Conservation (phyloP, 2,329 filamentous ascomycete genomes). For the Fusarium graminum region DNA sequence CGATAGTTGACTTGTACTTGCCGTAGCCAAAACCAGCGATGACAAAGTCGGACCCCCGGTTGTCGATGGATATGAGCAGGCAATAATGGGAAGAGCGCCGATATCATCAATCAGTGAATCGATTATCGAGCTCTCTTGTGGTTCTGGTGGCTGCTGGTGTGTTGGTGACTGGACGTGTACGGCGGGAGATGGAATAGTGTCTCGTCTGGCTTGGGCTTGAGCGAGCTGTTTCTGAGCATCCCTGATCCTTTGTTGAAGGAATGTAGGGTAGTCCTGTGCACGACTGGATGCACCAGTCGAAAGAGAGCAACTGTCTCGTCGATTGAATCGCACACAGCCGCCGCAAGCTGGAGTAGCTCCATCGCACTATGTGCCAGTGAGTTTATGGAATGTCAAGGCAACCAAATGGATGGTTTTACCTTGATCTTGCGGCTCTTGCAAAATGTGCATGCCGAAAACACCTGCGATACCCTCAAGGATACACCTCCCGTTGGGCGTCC, state of each 20-base stretch:
- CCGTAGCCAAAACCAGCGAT: constrained; percentile 10
- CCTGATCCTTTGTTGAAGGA: constrained; percentile 13
- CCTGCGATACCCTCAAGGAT: constrained; percentile 12
- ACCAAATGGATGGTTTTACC: fast-evolving
- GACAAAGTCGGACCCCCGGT: constrained; percentile 6
- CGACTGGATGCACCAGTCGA: neutral
- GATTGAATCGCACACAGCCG: constrained; percentile 2
- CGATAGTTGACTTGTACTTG: constrained; percentile 14
- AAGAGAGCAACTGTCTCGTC: constrained; percentile 1
- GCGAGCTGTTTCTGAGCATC: neutral
- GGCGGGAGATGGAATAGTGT: fast-evolving
- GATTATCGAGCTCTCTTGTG: constrained; percentile 9
- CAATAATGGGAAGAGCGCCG: constrained; percentile 5
- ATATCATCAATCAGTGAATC: constrained; percentile 22
- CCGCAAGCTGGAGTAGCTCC: constrained; percentile 16
- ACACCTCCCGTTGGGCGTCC: neutral
- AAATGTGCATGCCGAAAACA: constrained; percentile 12
- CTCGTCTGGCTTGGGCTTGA: neutral
- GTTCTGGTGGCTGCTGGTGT: neutral
- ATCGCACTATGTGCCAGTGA: neutral
- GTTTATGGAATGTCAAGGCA: fast-evolving
- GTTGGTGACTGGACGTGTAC: neutral
- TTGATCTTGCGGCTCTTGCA: constrained; percentile 24
- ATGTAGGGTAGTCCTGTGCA: constrained; percentile 5
- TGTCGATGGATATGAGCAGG: constrained; percentile 8